Conservation (phyloP, 176 grass and related monocot species). For the Leersia perrieri region DNA sequence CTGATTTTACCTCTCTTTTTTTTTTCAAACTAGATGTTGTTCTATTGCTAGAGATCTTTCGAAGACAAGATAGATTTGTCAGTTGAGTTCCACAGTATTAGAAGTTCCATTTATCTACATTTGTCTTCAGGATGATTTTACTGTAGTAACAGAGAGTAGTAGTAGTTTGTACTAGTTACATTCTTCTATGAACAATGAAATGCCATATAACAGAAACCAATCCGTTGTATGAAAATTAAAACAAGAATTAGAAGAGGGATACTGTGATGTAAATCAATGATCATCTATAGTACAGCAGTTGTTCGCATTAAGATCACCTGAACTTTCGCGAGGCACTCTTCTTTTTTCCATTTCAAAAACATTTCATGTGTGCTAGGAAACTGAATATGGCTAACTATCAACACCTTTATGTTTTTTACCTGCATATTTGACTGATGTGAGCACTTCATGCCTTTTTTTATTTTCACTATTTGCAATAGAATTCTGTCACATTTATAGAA, state of each 20-base stretch:
- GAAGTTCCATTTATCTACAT: constrained; percentile 18
- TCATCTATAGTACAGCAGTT: not conserved
- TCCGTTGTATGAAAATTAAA: not conserved
- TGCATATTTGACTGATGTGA: not conserved
- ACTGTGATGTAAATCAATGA: not conserved
- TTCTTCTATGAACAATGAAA: not conserved
- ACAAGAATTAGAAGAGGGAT: not conserved
- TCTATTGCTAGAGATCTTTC: not conserved
- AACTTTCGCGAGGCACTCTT: not conserved
- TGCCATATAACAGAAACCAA: not conserved
- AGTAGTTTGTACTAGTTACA: not conserved
- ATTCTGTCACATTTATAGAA: not conserved
- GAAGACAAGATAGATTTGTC: not conserved
- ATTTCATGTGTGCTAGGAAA: not conserved
- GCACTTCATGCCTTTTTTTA: not conserved
- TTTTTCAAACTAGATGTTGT: not conserved
- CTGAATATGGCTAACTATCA: not conserved
- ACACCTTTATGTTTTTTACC: not conserved
- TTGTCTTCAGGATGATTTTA: not conserved
- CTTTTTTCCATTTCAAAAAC: not conserved
- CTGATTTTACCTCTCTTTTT: not conserved
- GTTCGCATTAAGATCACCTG: not conserved
- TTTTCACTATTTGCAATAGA: not conserved
- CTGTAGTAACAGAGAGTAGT: not conserved
- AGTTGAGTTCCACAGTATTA: not conserved